Evolutionary conservation across 768 basidiomycete species (phyloP), one percentile per base, ranked within the genome.

Genomic region (Botryobasidium botryosum): DNA sequence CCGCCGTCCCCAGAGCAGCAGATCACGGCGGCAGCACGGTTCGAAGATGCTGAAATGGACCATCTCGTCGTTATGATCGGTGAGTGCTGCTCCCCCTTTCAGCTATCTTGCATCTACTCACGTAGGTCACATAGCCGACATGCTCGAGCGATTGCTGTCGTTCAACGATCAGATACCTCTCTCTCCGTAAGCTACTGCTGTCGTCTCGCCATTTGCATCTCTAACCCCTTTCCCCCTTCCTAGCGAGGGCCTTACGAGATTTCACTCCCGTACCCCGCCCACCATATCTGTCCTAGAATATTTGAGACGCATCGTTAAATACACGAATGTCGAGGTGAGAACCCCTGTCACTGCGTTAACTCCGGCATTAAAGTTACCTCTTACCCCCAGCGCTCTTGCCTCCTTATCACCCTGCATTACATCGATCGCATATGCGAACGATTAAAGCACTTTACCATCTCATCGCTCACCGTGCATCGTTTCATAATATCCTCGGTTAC

Each of bases 141-240:
- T 97, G 91, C 75, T 99, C 54, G 76, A 90, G 58, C 82, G 90
- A 51, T 68, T 99, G 56, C 90, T 94, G 64, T 68, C 72, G 44
- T 87, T 94, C 72, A 99, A 99, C 69, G 92, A 99, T 68, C 76
- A 74, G 59, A 88, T 99, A 61, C 82, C 87, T 46, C 68, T 97
- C 51, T 76, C 77, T 31, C 79, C 87, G 75, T 87, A 68, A 55
- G 74, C 21, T 40, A 5, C 24, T 25, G 29, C 47, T 17, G 38
- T 38, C 51, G 35, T 35, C 51, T 37, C 48, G 46, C 50, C 31
- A 51, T 57, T 31, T 53, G 50, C 48, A 55, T 57, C 45, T 48
- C 31, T 37, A 15, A 23, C 50, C 32, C 36, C 29, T 48, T 35
- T 35, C 43, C 3, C 6, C 8, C 12, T 45, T 56, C 35, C 58